Conservation (phyloP, 371 early-diverging fungal species). For the Funneliformis caledonium region DNA sequence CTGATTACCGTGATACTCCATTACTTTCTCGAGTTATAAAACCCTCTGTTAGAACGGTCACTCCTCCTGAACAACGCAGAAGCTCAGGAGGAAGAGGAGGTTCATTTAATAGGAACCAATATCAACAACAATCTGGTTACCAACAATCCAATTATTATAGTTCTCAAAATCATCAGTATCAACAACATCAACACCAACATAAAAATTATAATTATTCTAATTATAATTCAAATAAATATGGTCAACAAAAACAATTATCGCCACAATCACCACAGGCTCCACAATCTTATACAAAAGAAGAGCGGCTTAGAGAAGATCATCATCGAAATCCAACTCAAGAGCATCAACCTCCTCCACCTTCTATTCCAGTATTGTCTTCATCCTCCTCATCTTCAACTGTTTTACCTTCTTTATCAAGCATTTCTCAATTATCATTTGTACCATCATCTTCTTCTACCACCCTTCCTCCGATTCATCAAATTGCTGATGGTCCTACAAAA, state of each 20-base stretch:
- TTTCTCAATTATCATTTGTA: background rate
- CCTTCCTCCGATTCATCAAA: too few species aligned
- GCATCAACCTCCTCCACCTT: background rate
- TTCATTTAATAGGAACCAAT: conserved; percentile 17
- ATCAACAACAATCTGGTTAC: conserved; percentile 15
- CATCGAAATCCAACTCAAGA: conserved; percentile 43
- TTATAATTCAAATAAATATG: background rate
- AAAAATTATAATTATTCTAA: background rate
- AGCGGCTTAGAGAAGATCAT: background rate
- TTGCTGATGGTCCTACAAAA: background rate
- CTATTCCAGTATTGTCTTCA: background rate
- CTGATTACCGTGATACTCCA: conserved; percentile 62
- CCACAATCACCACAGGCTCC: background rate
- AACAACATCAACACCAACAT: conserved; percentile 33
- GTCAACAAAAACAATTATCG: background rate
- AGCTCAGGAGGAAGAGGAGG: background rate
- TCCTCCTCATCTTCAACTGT: too few species aligned
- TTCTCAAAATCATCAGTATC: conserved; percentile 38
- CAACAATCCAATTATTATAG: background rate
- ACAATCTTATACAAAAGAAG: background rate
- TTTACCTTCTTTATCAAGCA: too few species aligned
- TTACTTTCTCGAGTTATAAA: conserved; percentile 51
- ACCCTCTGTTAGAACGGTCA: conserved; percentile 54
- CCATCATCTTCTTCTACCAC: background rate
- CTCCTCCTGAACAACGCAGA: conserved; percentile 32